These are phyloP conservation scores for Mariannaea elegans DNA, from an alignment of 2,329 filamentous ascomycete species.

Conservation along the genomic window DNA sequence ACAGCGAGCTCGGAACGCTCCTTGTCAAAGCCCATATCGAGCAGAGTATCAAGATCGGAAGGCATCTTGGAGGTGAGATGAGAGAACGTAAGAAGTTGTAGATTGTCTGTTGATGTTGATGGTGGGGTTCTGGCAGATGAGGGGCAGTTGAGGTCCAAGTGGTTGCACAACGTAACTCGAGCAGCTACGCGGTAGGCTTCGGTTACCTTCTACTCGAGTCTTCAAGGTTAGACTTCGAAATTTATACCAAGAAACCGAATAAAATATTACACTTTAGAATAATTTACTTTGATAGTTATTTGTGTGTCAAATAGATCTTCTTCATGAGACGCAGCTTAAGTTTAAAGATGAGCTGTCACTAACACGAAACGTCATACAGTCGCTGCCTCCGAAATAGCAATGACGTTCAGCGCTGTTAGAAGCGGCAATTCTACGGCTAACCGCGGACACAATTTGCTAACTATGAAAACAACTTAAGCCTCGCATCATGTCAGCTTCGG, in stretches of 20 bases:
- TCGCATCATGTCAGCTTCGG: background rate
- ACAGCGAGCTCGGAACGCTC: slow-evolving; percentile 84
- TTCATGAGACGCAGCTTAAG: background rate
- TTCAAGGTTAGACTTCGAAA: background rate
- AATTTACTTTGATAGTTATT: background rate
- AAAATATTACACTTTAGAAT: background rate
- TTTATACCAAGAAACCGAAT: background rate
- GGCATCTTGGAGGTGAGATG: slow-evolving; percentile 58
- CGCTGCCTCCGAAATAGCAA: slow-evolving; percentile 31
- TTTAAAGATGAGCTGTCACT: slow-evolving; percentile 5
- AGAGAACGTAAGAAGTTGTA: slow-evolving; percentile 14
- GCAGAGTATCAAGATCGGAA: slow-evolving; percentile 67
- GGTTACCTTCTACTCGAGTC: background rate
- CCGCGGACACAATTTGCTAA: too few species aligned
- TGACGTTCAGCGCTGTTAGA: background rate
- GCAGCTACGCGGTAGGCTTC: background rate
- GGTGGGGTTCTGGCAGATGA: slow-evolving; percentile 33
- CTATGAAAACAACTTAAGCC: too few species aligned
- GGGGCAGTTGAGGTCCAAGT: slow-evolving; percentile 25
- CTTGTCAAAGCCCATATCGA: slow-evolving; percentile 84
- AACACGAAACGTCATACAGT: slow-evolving; percentile 38
- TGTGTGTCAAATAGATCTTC: background rate
- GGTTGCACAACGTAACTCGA: slow-evolving; percentile 23
- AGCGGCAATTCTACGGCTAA: slow-evolving; percentile 40
- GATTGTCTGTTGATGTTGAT: slow-evolving; percentile 28